Conservation (phyloP, 331 rosid genomes). For the Rhamnella rubrinervis region DNA sequence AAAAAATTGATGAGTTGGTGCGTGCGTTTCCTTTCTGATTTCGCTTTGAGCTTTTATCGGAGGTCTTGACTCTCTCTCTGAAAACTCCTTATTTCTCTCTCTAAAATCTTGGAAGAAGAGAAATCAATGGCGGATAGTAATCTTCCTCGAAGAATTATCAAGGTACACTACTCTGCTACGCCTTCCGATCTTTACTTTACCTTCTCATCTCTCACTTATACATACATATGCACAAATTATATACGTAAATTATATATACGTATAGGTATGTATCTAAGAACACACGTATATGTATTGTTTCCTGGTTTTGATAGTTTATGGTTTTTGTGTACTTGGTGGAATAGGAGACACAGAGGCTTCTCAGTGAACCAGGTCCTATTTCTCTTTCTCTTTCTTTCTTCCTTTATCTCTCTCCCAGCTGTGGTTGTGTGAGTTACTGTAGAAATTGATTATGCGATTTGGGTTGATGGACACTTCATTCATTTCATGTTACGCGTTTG, state of each 20-base stretch:
- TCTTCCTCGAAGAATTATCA: conserved; percentile 44
- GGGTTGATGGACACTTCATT: too few relatives aligned
- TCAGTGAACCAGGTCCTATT: conserved; percentile 37
- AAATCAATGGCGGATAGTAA: conserved; percentile 35
- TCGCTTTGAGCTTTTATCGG: not conserved
- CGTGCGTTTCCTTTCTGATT: not conserved
- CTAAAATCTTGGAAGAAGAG: not conserved
- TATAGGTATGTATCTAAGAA: not conserved
- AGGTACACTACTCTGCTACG: conserved; percentile 21
- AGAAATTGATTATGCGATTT: conserved; percentile 5
- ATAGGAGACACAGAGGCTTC: conserved; percentile 43
- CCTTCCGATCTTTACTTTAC: conserved; percentile 18
- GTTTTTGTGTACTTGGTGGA: conserved; percentile 1
- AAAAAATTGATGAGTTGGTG: too few relatives aligned
- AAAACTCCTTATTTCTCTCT: not conserved
- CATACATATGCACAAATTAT: not conserved
- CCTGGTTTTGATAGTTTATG: not conserved
- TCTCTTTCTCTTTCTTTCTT: not conserved
- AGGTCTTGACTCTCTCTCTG: conserved; percentile 1
- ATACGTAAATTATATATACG: not conserved
- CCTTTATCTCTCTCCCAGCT: not conserved
- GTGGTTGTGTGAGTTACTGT: not conserved
- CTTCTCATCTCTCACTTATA: not conserved
- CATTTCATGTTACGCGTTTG: too few relatives aligned
- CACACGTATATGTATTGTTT: not conserved